Percentiles rank a stretch among this genome's conserved stretches.
These are phyloP conservation scores for Aspergillus alliaceus DNA, from an alignment of 2,329 filamentous ascomycete genomes.

Conservation along the genomic window DNA sequence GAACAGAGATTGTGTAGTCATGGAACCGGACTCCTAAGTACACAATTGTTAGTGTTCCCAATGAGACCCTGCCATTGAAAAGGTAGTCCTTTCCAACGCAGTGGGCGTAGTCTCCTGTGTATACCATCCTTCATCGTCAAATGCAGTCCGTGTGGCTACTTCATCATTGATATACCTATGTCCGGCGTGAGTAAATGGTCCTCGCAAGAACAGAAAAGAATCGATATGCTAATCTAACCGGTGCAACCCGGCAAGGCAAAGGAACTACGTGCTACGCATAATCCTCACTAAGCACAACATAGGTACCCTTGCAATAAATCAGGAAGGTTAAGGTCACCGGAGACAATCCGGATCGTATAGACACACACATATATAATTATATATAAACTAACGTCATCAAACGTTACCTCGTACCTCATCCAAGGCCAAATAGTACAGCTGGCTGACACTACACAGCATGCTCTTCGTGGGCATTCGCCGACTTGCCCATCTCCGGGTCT, in stretches of 20 bases:
- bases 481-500: constrained; percentile 33
- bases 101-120: background rate
- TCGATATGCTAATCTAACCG: too few relatives aligned
- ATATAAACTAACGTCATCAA: background rate
- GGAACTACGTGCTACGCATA: too few relatives aligned
- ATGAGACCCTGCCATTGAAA: background rate
- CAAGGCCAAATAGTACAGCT: background rate
- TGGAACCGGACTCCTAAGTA: background rate
- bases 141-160: background rate
- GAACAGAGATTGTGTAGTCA: background rate
- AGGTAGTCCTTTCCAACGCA: background rate
- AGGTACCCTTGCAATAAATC: too few relatives aligned
- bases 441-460: background rate
- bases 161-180: background rate
- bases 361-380: too few relatives aligned
- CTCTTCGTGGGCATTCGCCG: background rate
- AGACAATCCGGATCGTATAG: too few relatives aligned
- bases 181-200: background rate
- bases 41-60: background rate
- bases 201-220: too few relatives aligned
- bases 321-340: too few relatives aligned
- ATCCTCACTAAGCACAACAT: too few relatives aligned
- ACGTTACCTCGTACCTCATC: background rate
- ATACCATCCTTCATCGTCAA: background rate
- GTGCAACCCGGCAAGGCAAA: too few relatives aligned